These are phyloP conservation scores for Limnanthes douglasii DNA, from an alignment of 345 rosid genomes.

Conservation along the genomic window DNA sequence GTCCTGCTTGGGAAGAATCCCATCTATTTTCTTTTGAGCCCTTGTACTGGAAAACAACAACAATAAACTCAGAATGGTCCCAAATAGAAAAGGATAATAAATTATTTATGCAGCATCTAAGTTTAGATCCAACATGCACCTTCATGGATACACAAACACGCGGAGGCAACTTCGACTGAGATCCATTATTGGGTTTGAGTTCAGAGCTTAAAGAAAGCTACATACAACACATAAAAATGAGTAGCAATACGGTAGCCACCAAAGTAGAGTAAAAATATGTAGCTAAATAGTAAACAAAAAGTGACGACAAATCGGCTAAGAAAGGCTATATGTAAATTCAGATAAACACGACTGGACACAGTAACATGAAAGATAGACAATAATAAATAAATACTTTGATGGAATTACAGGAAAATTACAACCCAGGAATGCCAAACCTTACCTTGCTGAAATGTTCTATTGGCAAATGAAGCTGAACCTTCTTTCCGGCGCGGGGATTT, in stretches of 20 bases:
- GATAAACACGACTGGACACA: too few species aligned
- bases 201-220: constrained; percentile 43
- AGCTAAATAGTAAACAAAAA: too few species aligned
- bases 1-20: constrained; percentile 26
- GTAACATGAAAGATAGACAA: too few species aligned
- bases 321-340: too few species aligned
- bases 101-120: too few species aligned
- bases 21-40: constrained; percentile 66
- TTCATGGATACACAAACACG: constrained; percentile 16
- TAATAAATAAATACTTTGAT: too few species aligned
- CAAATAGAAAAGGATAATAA: too few species aligned
- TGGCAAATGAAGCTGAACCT: constrained; percentile 31
- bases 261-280: too few species aligned
- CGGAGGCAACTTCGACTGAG: constrained; percentile 16
- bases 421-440: constrained; percentile 1
- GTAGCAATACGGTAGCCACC: background rate
- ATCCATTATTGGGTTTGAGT: constrained; percentile 23
- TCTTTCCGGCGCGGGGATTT: constrained; percentile 31
- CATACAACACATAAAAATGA: constrained; percentile 4
- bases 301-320: too few species aligned
- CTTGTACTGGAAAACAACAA: constrained; percentile 33
- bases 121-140: too few species aligned
- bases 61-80: constrained; percentile 13
- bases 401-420: too few species aligned
- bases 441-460: constrained; percentile 63